A percentile compares a stretch with the other conserved stretches of the same genome.
phyloP scores from a whole-genome alignment of 2,329 filamentous ascomycete species.

The Neopestalotiopsis rosae region DNA sequence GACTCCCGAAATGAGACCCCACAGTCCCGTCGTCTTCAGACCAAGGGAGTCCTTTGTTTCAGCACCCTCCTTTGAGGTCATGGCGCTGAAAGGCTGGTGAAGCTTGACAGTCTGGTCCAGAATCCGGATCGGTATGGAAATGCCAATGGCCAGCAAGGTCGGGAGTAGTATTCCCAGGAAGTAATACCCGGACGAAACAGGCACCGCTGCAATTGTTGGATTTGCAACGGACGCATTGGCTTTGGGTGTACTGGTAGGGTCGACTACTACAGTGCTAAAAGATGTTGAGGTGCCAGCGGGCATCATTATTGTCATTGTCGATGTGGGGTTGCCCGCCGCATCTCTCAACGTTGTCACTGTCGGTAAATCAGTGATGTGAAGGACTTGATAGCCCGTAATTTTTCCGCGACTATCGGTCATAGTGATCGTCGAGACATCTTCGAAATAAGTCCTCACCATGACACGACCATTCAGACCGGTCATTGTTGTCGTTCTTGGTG shows the following conservation, averaged over 20 bases:
- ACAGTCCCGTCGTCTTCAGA: constrained; percentile 45
- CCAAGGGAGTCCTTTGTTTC: constrained; percentile 46
- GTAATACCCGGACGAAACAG: constrained; percentile 37
- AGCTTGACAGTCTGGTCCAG: constrained; percentile 42
- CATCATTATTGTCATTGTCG: constrained; percentile 7
- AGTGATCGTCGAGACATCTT: background rate
- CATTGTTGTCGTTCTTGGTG: background rate
- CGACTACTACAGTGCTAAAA: constrained; percentile 5
- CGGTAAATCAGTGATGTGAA: constrained; percentile 9
- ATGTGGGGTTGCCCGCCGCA: background rate
- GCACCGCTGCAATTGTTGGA: background rate
- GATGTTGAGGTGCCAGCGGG: constrained; percentile 10
- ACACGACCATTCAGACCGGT: background rate
- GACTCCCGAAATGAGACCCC: constrained; percentile 41
- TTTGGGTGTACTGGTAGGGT: background rate
- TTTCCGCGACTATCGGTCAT: background rate
- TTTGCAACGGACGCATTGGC: constrained; percentile 9
- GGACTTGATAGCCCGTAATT: background rate
- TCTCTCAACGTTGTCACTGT: background rate
- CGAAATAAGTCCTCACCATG: constrained; percentile 2
- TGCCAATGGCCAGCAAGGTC: constrained; percentile 37
- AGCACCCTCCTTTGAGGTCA: constrained; percentile 43
- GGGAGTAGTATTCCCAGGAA: constrained; percentile 43
- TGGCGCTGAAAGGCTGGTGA: constrained; percentile 47
- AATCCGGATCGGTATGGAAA: constrained; percentile 43